These are phyloP conservation scores for Wallacemonas sp. DNA, from an alignment of 208 protist species.

Conservation along the genomic window DNA sequence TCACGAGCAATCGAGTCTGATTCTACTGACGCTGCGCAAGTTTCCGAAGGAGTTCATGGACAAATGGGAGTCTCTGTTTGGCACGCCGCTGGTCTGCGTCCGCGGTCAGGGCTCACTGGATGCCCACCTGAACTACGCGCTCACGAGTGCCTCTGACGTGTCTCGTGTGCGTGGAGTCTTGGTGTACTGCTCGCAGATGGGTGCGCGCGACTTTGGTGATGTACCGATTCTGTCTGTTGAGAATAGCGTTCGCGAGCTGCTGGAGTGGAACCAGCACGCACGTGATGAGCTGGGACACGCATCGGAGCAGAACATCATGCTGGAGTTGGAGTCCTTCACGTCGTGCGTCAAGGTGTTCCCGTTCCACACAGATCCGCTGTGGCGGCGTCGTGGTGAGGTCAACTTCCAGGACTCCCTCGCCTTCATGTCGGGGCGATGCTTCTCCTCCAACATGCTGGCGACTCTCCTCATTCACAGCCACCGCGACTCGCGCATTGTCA, in stretches of 20 bases:
- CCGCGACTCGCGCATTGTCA: constrained; percentile 64
- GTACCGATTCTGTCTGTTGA: constrained; percentile 85
- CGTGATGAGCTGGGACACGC: constrained; percentile 24
- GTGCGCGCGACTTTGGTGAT: constrained; percentile 81
- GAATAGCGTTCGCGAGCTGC: constrained; percentile 69
- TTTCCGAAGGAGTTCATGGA: constrained; percentile 58
- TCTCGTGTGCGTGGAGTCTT: constrained; percentile 74
- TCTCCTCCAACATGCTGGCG: constrained; percentile 84
- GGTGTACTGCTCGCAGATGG: constrained; percentile 89
- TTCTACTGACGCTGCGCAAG: constrained; percentile 68
- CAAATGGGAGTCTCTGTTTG: constrained; percentile 67
- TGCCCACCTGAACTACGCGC: constrained; percentile 81
- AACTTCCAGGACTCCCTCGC: constrained; percentile 87
- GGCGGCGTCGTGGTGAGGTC: constrained; percentile 69
- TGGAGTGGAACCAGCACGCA: constrained; percentile 49
- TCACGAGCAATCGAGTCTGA: constrained; percentile 60
- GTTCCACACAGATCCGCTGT: constrained; percentile 73
- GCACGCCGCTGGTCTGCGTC: constrained; percentile 70
- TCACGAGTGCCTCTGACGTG: constrained; percentile 44
- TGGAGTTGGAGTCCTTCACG: constrained; percentile 83
- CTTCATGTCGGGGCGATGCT: constrained; percentile 91
- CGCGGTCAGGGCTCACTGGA: constrained; percentile 78
- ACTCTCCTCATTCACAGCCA: constrained; percentile 83
- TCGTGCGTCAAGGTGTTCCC: constrained; percentile 80
- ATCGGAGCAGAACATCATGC: constrained; percentile 79